A percentile compares a stretch with the other conserved stretches of the same genome.
These are phyloP conservation scores for Colletotrichum kahawae DNA, from an alignment of 2,329 filamentous ascomycete genomes.

Conservation along the genomic window DNA sequence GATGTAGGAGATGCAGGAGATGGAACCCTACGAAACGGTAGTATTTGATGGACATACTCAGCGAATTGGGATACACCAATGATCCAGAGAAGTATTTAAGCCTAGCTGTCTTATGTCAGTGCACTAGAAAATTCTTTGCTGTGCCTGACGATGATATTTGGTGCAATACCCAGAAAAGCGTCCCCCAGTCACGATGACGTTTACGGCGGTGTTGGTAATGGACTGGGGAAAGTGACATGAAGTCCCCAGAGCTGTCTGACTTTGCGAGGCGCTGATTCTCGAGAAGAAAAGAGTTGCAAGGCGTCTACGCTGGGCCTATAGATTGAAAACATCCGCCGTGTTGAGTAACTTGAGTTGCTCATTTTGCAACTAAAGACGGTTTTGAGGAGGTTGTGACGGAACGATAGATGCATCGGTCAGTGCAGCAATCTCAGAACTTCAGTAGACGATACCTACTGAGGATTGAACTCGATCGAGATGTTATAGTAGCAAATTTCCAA, in stretches of 20 bases:
- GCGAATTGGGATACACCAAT: not conserved
- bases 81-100: not conserved
- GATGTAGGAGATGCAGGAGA: not conserved
- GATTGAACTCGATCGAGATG: not conserved
- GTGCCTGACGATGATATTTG: too few relatives aligned
- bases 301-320: not conserved
- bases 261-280: fast-evolving
- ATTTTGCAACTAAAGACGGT: fast-evolving
- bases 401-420: not conserved
- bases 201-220: not conserved
- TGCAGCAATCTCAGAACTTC: fast-evolving
- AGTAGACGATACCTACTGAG: not conserved
- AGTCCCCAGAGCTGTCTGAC: fast-evolving
- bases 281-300: not conserved
- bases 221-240: fast-evolving
- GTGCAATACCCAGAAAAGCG: not conserved
- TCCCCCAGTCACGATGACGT: not conserved
- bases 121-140: not conserved
- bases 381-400: fast-evolving
- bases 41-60: not conserved
- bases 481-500: not conserved
- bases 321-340: not conserved
- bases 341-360: not conserved
- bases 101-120: fast-evolving
- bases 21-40: not conserved